These are phyloP conservation scores for Fusarium subglutinans DNA, from an alignment of 2,329 filamentous ascomycete genomes.

Conservation along the genomic window DNA sequence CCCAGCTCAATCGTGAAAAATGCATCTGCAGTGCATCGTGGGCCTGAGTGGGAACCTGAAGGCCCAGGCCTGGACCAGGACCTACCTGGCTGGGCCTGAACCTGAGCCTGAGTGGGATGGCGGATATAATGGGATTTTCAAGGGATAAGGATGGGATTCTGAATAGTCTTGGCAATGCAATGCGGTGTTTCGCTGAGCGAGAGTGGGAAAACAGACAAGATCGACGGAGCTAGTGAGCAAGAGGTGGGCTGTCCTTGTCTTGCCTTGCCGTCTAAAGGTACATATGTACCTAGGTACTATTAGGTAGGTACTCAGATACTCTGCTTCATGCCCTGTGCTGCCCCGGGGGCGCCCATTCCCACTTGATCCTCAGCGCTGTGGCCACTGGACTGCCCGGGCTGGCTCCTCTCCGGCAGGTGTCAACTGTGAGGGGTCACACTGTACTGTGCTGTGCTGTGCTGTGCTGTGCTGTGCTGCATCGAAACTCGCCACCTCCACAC, in stretches of 20 bases:
- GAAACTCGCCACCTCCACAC: constrained; percentile 41
- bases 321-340: not conserved
- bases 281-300: too few relatives aligned
- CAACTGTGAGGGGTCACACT: constrained; percentile 31
- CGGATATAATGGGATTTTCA: constrained; percentile 14
- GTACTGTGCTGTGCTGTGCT: constrained; percentile 14
- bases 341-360: not conserved
- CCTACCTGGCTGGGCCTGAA: not conserved
- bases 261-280: not conserved
- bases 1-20: not conserved
- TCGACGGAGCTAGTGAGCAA: constrained; percentile 25
- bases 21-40: not conserved
- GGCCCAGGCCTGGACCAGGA: not conserved
- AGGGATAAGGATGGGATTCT: constrained; percentile 31
- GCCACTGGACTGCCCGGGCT: not conserved
- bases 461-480: constrained; percentile 29
- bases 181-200: constrained; percentile 11
- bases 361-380: constrained; percentile 18
- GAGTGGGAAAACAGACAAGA: constrained; percentile 15
- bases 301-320: not conserved
- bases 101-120: not conserved
- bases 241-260: constrained; percentile 2
- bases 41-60: constrained; percentile 3
- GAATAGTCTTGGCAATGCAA: constrained; percentile 6
- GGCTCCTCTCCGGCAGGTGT: not conserved